phyloP scores from a whole-genome alignment of 2,329 filamentous ascomycete genomes.

The Xylaria sp. region DNA sequence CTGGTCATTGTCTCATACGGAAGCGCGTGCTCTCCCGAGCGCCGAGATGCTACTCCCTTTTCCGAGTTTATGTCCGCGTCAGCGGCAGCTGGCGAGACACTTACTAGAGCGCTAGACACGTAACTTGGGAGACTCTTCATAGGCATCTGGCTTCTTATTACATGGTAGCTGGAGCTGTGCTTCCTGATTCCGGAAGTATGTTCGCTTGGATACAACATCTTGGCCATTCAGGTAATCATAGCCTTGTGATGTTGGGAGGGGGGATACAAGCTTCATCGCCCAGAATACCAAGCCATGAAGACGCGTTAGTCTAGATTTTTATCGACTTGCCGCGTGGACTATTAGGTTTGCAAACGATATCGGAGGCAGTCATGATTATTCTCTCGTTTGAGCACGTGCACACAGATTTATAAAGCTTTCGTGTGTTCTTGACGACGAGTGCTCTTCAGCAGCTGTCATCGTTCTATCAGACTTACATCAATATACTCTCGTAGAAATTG shows the following conservation, averaged over 20 bases:
- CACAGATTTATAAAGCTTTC: conserved; percentile 24
- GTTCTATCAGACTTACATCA: conserved; percentile 1
- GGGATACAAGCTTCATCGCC: not conserved
- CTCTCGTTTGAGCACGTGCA: conserved; percentile 15
- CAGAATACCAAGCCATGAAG: conserved; percentile 17
- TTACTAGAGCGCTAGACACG: conserved; percentile 11
- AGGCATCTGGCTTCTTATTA: conserved; percentile 12
- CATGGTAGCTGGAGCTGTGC: not conserved
- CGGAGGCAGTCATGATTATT: conserved; percentile 20
- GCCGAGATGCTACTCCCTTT: conserved; percentile 8
- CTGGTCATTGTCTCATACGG: conserved; percentile 6
- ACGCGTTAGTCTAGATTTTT: conserved; percentile 14
- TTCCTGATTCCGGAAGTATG: conserved; percentile 13
- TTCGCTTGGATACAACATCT: conserved; percentile 6
- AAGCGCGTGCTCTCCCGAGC: conserved; percentile 11
- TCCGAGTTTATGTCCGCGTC: conserved; percentile 31
- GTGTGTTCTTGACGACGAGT: conserved; percentile 2
- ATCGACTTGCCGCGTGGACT: conserved; percentile 25
- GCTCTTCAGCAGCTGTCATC: not conserved
- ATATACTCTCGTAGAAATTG: conserved; percentile 1
- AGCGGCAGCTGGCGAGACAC: conserved; percentile 8
- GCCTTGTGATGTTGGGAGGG: not conserved
- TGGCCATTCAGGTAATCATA: conserved; percentile 8
- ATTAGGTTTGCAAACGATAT: conserved; percentile 21
- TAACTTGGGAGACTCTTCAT: conserved; percentile 21